Evolutionary conservation across 306 rosid genomes (phyloP).

Genomic region (Psophocarpus tetragonolobus): DNA sequence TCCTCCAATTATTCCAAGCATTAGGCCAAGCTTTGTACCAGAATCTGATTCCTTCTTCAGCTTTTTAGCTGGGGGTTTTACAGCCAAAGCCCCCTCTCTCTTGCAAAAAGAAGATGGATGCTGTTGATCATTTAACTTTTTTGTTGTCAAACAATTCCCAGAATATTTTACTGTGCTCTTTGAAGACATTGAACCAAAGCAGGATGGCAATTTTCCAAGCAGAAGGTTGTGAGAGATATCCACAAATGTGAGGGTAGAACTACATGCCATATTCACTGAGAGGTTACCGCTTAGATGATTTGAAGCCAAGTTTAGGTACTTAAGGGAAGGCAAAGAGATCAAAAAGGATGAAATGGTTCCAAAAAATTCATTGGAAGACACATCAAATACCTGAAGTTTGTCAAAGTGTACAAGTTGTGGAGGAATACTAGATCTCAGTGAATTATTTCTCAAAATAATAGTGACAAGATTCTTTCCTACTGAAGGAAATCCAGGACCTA

Average conservation of each 20-base stretch:
- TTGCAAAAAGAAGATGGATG: slow-evolving; percentile 60
- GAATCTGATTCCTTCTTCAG: slow-evolving; percentile 37
- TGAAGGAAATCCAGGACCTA: slow-evolving; percentile 75
- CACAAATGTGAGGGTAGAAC: slow-evolving; percentile 50
- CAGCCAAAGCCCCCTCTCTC: slow-evolving; percentile 79
- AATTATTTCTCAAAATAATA: slow-evolving; percentile 58
- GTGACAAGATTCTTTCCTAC: slow-evolving; percentile 49
- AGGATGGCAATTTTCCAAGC: slow-evolving; percentile 75
- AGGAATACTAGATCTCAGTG: slow-evolving; percentile 66
- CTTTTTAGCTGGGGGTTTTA: slow-evolving; percentile 52
- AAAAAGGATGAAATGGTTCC: slow-evolving; percentile 66
- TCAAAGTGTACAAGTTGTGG: slow-evolving; percentile 31
- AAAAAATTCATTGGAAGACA: slow-evolving; percentile 58
- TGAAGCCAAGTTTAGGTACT: slow-evolving; percentile 53
- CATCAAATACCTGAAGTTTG: slow-evolving; percentile 63
- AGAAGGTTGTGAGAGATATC: slow-evolving; percentile 82
- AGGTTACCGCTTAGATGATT: slow-evolving; percentile 70
- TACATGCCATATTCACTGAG: slow-evolving; percentile 52
- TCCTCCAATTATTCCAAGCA: slow-evolving; percentile 69
- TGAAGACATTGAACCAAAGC: slow-evolving; percentile 57
- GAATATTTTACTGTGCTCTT: slow-evolving; percentile 53
- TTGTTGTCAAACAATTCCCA: slow-evolving; percentile 74
- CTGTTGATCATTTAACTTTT: slow-evolving; percentile 56
- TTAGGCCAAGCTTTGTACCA: slow-evolving; percentile 47
- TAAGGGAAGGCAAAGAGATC: slow-evolving; percentile 69